phyloP scores from a whole-genome alignment of 768 basidiomycete genomes.

The Suillus paluster region DNA sequence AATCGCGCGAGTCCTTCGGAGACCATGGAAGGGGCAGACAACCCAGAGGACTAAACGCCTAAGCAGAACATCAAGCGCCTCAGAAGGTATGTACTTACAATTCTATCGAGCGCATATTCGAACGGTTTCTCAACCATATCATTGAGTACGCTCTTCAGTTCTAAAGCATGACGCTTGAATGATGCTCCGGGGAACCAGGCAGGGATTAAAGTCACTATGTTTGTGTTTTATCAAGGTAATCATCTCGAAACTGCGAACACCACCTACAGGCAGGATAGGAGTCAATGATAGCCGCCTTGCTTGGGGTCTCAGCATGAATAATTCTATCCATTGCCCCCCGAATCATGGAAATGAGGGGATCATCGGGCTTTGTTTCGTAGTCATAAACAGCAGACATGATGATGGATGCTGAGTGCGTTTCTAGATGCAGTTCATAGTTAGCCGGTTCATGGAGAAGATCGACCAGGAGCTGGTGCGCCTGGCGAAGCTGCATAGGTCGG shows the following conservation, averaged over 20 bases:
- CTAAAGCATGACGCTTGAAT: slow-evolving; percentile 47
- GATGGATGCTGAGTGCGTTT: slow-evolving; percentile 38
- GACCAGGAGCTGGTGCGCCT: slow-evolving; percentile 39
- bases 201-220: slow-evolving; percentile 48
- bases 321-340: slow-evolving; percentile 31
- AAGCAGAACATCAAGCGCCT: background rate
- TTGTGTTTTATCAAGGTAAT: background rate
- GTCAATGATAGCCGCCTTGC: slow-evolving; percentile 12
- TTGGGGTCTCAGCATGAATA: slow-evolving; percentile 8
- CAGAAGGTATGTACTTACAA: slow-evolving; percentile 8
- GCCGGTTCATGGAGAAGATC: slow-evolving; percentile 36
- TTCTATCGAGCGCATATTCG: slow-evolving; percentile 11
- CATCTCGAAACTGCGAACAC: slow-evolving; percentile 24
- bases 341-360: slow-evolving; percentile 41
- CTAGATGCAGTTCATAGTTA: slow-evolving; percentile 28
- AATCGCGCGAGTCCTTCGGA: slow-evolving; percentile 9
- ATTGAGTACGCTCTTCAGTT: slow-evolving; percentile 37
- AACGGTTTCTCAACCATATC: slow-evolving; percentile 15
- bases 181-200: slow-evolving; percentile 50
- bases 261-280: slow-evolving; percentile 20
- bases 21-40: slow-evolving; percentile 43
- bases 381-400: slow-evolving; percentile 44
- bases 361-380: slow-evolving; percentile 36
- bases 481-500: slow-evolving; percentile 27
- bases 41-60: slow-evolving; percentile 31